Percentiles rank a stretch among this genome's conserved stretches.
phyloP scores from a whole-genome alignment of 495 filamentous ascomycete genomes.

The Pyrenula massariospora region DNA sequence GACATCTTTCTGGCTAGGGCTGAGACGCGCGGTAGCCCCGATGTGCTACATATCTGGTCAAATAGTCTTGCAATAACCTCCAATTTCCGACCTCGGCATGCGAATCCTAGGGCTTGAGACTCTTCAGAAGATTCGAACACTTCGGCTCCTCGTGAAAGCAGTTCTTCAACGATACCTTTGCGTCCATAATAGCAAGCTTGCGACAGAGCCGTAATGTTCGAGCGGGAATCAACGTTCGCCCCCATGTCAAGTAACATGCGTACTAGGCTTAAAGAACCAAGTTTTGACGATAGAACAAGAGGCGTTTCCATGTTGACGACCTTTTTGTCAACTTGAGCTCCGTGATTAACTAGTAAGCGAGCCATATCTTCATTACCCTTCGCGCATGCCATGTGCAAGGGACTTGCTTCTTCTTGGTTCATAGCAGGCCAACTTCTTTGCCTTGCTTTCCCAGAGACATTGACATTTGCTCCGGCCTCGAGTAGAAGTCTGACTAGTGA shows the following conservation, averaged over 20 bases:
- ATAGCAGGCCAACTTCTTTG: background rate
- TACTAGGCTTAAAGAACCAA: slow-evolving; percentile 7
- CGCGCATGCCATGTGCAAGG: background rate
- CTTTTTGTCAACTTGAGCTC: background rate
- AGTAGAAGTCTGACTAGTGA: slow-evolving; percentile 13
- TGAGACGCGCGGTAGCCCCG: background rate
- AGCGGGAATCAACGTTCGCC: slow-evolving; percentile 12
- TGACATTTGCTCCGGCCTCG: slow-evolving; percentile 13
- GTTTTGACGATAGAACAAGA: slow-evolving; percentile 6
- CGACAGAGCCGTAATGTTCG: background rate
- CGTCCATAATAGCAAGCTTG: background rate
- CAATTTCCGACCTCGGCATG: background rate
- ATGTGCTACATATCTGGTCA: background rate
- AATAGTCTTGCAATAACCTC: background rate
- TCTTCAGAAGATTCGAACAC: background rate
- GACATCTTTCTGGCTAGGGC: background rate
- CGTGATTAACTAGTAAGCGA: background rate
- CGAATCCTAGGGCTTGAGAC: background rate
- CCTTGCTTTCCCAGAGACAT: slow-evolving; percentile 7
- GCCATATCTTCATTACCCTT: background rate
- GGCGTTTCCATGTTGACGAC: background rate
- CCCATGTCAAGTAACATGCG: slow-evolving; percentile 13
- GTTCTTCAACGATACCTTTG: background rate
- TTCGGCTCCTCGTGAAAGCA: background rate
- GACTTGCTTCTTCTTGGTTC: background rate